phyloP scores from a whole-genome alignment of 2,329 filamentous ascomycete genomes.

The Teratosphaeria destructans region DNA sequence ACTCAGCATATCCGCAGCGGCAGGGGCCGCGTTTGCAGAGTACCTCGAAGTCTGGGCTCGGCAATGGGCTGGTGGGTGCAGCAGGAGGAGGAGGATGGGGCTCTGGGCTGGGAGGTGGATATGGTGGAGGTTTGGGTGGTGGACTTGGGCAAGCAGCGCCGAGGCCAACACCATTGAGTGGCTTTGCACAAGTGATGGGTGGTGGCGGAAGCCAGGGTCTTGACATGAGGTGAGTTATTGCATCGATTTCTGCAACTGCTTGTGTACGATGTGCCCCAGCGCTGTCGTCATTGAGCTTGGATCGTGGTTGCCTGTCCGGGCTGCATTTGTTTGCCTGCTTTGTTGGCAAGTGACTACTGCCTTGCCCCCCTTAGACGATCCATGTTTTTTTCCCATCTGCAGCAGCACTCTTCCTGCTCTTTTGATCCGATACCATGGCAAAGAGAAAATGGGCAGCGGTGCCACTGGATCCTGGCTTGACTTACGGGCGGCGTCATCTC shows the following conservation, averaged over 20 bases:
- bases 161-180: conserved; percentile 20
- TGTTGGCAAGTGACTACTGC: background rate
- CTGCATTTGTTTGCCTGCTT: background rate
- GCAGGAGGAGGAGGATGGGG: conserved; percentile 2
- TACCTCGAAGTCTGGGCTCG: conserved; percentile 28
- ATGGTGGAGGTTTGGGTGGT: conserved; percentile 13
- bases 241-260: background rate
- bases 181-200: conserved; percentile 27
- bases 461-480: background rate
- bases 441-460: background rate
- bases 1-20: conserved; percentile 7
- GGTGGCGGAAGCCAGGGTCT: conserved; percentile 22
- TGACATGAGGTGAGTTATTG: conserved; percentile 25
- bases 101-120: conserved; percentile 3
- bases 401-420: background rate
- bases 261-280: background rate
- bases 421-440: background rate
- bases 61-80: conserved; percentile 31
- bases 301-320: background rate
- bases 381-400: background rate
- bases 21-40: conserved; percentile 22
- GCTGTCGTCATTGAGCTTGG: background rate
- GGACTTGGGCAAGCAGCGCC: conserved; percentile 8
- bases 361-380: background rate
- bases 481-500: background rate